phyloP scores from a whole-genome alignment of 805 yeast species.

The Lachancea kluyveri region DNA sequence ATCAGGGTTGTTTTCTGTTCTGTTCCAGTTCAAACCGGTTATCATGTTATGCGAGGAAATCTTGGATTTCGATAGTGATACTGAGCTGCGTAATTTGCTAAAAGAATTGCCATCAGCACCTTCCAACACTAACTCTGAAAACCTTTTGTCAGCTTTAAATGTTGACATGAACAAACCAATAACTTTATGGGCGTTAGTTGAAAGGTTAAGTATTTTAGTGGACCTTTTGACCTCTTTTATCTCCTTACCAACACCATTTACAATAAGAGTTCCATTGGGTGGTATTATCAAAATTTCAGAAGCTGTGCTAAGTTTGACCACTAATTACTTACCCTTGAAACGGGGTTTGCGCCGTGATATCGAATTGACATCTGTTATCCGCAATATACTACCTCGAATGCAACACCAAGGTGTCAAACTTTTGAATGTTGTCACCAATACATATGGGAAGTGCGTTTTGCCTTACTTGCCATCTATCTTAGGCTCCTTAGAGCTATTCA shows the following conservation, averaged over 20 bases:
- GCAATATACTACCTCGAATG: conserved; percentile 36
- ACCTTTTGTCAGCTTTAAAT: conserved; percentile 42
- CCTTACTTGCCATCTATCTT: conserved; percentile 48
- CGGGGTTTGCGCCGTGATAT: conserved; percentile 52
- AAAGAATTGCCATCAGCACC: conserved; percentile 33
- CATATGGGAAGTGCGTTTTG: conserved; percentile 31
- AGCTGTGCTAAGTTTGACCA: conserved; percentile 47
- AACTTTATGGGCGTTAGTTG: conserved; percentile 45
- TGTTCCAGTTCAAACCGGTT: conserved; percentile 50
- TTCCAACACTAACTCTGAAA: conserved; percentile 7
- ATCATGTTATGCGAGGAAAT: conserved; percentile 52
- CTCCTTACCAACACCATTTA: conserved; percentile 46
- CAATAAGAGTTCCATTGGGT: conserved; percentile 62
- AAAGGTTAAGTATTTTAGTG: conserved; percentile 43
- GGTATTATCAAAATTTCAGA: conserved; percentile 45
- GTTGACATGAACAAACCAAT: conserved; percentile 55
- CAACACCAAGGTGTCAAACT: conserved; percentile 42
- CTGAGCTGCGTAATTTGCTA: conserved; percentile 38
- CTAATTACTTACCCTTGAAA: conserved; percentile 48
- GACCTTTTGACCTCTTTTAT: conserved; percentile 41
- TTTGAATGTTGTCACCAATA: conserved; percentile 26
- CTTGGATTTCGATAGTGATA: conserved; percentile 51
- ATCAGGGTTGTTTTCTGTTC: conserved; percentile 39
- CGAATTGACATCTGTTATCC: conserved; percentile 39
- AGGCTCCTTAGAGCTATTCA: conserved; percentile 47